These are phyloP conservation scores for Dictyostelium firmibasis DNA, from an alignment of 78 protist species.

Conservation along the genomic window DNA sequence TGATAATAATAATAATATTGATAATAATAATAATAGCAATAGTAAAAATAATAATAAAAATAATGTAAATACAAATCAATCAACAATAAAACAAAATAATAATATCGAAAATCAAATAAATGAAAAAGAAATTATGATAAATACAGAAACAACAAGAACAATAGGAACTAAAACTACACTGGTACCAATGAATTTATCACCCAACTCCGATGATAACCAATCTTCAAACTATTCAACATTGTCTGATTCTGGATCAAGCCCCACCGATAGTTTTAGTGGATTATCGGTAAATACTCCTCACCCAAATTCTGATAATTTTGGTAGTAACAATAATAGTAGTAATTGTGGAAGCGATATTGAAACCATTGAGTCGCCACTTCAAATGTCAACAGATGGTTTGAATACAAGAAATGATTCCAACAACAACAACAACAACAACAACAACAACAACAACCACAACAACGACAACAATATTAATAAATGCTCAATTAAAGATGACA, in stretches of 20 bases:
- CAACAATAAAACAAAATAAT: too few relatives aligned
- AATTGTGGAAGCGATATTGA: neutral
- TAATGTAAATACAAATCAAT: neutral
- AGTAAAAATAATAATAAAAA: neutral
- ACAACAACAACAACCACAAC: too few relatives aligned
- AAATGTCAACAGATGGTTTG: neutral
- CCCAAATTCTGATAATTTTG: neutral
- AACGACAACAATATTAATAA: too few relatives aligned
- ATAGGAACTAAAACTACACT: neutral
- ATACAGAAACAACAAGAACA: neutral
- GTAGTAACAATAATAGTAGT: neutral
- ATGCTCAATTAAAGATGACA: neutral
- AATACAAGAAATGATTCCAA: neutral
- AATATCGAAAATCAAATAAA: neutral
- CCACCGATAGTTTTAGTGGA: neutral
- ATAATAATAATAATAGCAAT: neutral
- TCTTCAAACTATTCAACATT: neutral
- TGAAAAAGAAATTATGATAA: neutral
- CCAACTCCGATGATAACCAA: neutral
- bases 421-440: neutral
- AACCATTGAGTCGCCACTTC: neutral
- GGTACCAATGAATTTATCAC: neutral
- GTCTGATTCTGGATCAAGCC: neutral
- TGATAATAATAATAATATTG: neutral
- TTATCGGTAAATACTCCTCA: conserved; percentile 13